phyloP scores from a whole-genome alignment of 768 basidiomycete genomes.

The Melanogaster broomeanus region DNA sequence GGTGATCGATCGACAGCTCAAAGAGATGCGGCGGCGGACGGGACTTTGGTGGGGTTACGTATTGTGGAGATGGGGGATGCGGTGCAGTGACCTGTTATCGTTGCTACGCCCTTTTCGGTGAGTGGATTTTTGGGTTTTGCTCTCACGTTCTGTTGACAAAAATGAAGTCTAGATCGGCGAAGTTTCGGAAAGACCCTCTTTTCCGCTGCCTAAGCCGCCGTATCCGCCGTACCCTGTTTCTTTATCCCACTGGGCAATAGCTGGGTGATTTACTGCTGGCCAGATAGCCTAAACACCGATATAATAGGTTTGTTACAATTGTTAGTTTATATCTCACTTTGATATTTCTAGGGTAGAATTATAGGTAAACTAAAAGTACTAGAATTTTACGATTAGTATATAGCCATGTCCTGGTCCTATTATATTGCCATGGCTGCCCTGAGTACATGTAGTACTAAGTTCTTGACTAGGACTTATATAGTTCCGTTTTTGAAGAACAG shows the following conservation, averaged over 20 bases:
- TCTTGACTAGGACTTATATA: not conserved
- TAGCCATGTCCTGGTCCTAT: too few relatives aligned
- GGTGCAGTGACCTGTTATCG: constrained; percentile 7
- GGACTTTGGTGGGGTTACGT: constrained; percentile 7
- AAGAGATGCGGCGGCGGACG: not conserved
- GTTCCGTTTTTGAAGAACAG: constrained; percentile 3
- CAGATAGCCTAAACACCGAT: constrained; percentile 10
- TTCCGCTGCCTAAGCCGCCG: constrained; percentile 15
- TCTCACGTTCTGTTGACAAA: constrained; percentile 15
- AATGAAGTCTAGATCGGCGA: constrained; percentile 18
- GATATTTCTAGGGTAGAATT: not conserved
- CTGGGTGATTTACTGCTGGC: not conserved
- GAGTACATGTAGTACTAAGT: not conserved
- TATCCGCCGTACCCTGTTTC: constrained; percentile 14
- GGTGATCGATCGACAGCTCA: constrained; percentile 2
- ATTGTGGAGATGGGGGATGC: constrained; percentile 1
- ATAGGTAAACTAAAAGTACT: not conserved
- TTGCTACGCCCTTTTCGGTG: constrained; percentile 14
- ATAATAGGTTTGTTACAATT: constrained; percentile 1
- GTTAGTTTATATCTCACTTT: not conserved
- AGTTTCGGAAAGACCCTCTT: constrained; percentile 15
- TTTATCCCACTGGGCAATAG: not conserved
- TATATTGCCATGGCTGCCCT: too few relatives aligned
- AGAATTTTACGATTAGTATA: too few relatives aligned
- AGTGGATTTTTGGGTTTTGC: constrained; percentile 5